These are phyloP conservation scores for Cutaneotrichosporon sp. DNA, from an alignment of 1,284 basidiomycete genomes.

Conservation along the genomic window DNA sequence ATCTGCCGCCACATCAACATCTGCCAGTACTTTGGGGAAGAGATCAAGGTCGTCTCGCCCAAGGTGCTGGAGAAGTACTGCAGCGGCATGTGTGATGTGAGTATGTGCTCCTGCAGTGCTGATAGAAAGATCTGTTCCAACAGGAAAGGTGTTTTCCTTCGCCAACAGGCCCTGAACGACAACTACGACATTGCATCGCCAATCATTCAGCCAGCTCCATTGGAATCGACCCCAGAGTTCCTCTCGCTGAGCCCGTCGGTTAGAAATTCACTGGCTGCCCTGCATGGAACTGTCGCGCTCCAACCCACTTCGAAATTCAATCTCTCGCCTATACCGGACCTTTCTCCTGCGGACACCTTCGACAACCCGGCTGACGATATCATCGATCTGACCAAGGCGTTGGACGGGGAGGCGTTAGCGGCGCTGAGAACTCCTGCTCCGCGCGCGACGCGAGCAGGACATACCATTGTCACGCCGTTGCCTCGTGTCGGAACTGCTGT, in stretches of 20 bases:
- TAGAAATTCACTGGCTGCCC: neutral
- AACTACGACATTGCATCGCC: conserved; percentile 28
- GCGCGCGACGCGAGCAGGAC: neutral
- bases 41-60: conserved; percentile 56
- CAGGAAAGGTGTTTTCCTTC: conserved; percentile 18
- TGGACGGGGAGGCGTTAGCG: neutral
- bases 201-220: conserved; percentile 7
- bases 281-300: neutral
- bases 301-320: neutral
- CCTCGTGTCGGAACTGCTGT: neutral
- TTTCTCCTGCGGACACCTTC: neutral
- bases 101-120: conserved; percentile 28
- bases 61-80: conserved; percentile 59
- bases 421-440: neutral
- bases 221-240: conserved; percentile 8
- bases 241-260: neutral
- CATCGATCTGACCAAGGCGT: no score
- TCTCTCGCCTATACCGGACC: neutral
- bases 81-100: conserved; percentile 75
- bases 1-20: conserved; percentile 71
- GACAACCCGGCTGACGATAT: no score
- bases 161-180: conserved; percentile 25
- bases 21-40: conserved; percentile 78
- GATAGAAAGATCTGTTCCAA: conserved; percentile 32
- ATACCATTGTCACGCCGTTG: neutral